Percentiles rank a stretch among this genome's conserved stretches.
Conservation (phyloP, 1,284 basidiomycete genomes). For the Singerocomus inundabilis region DNA sequence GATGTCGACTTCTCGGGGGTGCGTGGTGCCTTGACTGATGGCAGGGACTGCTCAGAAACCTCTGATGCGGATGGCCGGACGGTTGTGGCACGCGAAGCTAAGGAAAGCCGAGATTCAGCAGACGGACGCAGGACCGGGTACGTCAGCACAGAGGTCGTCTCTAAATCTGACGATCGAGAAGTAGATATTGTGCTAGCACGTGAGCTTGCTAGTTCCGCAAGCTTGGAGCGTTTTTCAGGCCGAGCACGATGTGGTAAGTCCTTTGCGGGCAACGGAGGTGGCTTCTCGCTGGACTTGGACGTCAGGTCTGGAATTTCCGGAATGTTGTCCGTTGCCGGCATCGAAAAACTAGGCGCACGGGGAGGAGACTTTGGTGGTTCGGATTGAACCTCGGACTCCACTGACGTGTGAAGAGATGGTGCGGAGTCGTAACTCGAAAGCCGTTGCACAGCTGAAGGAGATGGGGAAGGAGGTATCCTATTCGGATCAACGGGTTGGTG, state of each 20-base stretch:
- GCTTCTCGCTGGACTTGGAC: conserved; percentile 44
- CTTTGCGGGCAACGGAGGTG: conserved; percentile 27
- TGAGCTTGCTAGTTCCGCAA: conserved; percentile 62
- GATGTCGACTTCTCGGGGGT: conserved; percentile 15
- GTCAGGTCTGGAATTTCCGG: conserved; percentile 56
- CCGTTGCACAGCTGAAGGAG: conserved; percentile 68
- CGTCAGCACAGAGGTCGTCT: conserved; percentile 59
- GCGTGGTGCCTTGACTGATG: conserved; percentile 8
- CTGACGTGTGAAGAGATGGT: conserved; percentile 49
- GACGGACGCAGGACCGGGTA: conserved; percentile 66
- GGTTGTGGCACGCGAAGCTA: conserved; percentile 27
- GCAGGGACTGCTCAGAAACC: conserved; percentile 17
- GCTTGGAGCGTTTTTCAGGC: conserved; percentile 51
- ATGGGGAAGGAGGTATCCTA: conserved; percentile 60
- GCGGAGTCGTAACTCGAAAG: conserved; percentile 59
- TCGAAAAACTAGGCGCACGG: conserved; percentile 39
- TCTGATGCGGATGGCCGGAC: conserved; percentile 15
- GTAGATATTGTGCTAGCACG: conserved; percentile 47
- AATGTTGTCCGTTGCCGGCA: conserved; percentile 48
- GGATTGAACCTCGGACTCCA: conserved; percentile 36
- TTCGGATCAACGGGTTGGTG: conserved; percentile 50
- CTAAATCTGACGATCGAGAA: conserved; percentile 39
- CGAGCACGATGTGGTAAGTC: conserved; percentile 16
- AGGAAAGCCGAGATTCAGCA: conserved; percentile 49
- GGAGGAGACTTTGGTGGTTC: conserved; percentile 30